phyloP scores from a whole-genome alignment of 805 yeast species.

The Wickerhamiella bombiphila region DNA sequence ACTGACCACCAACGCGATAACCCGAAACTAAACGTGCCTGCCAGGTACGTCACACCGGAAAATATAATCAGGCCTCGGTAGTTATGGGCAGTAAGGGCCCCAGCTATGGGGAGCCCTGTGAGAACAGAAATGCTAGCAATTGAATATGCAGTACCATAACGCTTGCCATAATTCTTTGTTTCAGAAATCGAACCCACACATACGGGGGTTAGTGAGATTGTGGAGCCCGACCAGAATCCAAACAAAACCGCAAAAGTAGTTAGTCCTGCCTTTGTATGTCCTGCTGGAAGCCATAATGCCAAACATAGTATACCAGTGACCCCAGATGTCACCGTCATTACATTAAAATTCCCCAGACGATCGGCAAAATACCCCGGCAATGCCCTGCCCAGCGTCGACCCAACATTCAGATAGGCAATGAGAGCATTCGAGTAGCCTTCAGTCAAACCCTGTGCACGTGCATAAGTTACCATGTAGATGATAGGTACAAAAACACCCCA shows the following conservation, averaged over 20 bases:
- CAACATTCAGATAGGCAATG: slow-evolving; percentile 35
- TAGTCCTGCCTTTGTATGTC: slow-evolving; percentile 30
- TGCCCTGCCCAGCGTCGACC: slow-evolving; percentile 40
- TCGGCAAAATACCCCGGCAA: slow-evolving; percentile 47
- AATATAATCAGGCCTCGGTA: slow-evolving; percentile 24
- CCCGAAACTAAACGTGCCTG: slow-evolving; percentile 17
- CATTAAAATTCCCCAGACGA: slow-evolving; percentile 40
- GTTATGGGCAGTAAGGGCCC: slow-evolving; percentile 20
- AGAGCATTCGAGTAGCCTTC: slow-evolving; percentile 24
- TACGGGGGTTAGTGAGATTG: slow-evolving; percentile 52
- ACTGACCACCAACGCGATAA: slow-evolving; percentile 20
- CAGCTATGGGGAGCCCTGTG: slow-evolving; percentile 29
- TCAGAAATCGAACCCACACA: slow-evolving; percentile 50
- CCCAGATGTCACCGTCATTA: slow-evolving; percentile 34
- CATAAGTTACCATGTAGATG: slow-evolving; percentile 47
- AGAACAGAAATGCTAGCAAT: slow-evolving; percentile 26
- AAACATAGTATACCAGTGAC: slow-evolving; percentile 31
- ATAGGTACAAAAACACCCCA: slow-evolving; percentile 37
- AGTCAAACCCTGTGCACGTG: slow-evolving; percentile 33
- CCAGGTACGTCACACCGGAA: slow-evolving; percentile 21
- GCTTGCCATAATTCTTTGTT: slow-evolving; percentile 49
- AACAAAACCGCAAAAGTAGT: slow-evolving; percentile 36
- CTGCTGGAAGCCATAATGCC: slow-evolving; percentile 52
- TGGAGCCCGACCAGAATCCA: slow-evolving; percentile 21
- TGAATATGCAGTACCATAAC: slow-evolving; percentile 55